Evolutionary conservation across 2,329 filamentous ascomycete species (phyloP), one percentile per base, ranked within the genome.

Genomic region (Venturia asperata): DNA sequence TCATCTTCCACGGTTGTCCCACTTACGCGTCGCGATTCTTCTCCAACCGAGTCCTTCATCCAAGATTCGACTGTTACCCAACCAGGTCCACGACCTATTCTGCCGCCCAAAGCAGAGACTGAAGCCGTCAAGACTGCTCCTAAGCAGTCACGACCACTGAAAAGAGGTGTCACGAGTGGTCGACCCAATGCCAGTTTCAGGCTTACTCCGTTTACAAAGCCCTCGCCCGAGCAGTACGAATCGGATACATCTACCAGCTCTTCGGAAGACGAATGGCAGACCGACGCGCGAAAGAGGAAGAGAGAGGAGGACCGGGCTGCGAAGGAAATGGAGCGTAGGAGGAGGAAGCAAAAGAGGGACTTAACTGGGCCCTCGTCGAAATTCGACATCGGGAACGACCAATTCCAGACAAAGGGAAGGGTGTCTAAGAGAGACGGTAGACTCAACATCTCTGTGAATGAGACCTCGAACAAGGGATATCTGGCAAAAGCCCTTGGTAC

Each of bases 401-500:
- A 87, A 62, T 89, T 86, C 74, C 80, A 78, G 24, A 89, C 85
- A 0, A 85, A 81, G 67, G 87, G 87, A 30, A 85, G 80, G 67
- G 82, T 90, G 0, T 85, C 82, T 2, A 88, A 85, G 73, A 81
- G 78, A 60, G 89, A 92, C 72, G 89, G 89, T 0, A 82, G 89
- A 27, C 75, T 92, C 61, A 85, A 85, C 67, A 89, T 92, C 67
- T 88, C 86, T 5, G 81, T 92, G 70, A 87, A 87, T 64, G 88
- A 92, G 71, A 87, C 84, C 1, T 82, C 82, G 65, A 85, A 87
- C 68, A 86, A 79, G 1, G 89, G 89, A 13, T 91, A 90, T 69
- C 78, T 92, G 34, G 87, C 87, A 55, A 91, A 91, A 71, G 87
- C 88, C 3, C 77, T 92, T 0, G 88, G 88, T 3, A 81, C 83